A percentile compares a stretch with the other conserved stretches of the same genome.
These are phyloP conservation scores for Aspergillus glaucus DNA, from an alignment of 2,329 filamentous ascomycete species.

Conservation along the genomic window DNA sequence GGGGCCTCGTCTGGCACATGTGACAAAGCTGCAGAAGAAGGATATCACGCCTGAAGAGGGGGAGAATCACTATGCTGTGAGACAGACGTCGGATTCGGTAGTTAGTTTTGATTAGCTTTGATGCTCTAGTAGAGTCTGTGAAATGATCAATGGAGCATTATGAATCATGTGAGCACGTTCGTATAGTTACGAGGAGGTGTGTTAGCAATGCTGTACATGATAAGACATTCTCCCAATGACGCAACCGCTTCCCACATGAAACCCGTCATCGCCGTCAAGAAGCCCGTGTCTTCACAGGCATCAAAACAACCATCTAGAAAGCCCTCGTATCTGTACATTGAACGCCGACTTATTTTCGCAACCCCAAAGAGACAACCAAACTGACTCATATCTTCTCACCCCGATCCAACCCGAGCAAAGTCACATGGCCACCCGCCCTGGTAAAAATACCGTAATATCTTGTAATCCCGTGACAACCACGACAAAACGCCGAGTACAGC, in stretches of 20 bases:
- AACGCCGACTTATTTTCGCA: too few species aligned
- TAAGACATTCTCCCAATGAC: too few species aligned
- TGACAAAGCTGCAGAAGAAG: slow-evolving; percentile 66
- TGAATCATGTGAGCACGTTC: too few species aligned
- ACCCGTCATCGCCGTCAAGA: too few species aligned
- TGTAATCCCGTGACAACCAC: background rate
- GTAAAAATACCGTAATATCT: background rate
- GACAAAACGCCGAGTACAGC: background rate
- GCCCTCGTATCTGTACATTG: too few species aligned
- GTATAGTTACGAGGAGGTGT: too few species aligned
- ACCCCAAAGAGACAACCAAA: background rate
- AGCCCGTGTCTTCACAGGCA: too few species aligned
- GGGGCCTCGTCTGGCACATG: slow-evolving; percentile 66
- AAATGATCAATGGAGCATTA: too few species aligned
- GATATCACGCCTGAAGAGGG: slow-evolving; percentile 59
- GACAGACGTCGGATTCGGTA: slow-evolving; percentile 23
- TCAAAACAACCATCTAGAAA: too few species aligned
- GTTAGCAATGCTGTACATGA: too few species aligned
- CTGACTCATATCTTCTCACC: slow-evolving; percentile 4
- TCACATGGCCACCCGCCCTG: slow-evolving; percentile 15
- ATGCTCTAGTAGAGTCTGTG: background rate
- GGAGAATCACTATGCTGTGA: slow-evolving; percentile 60
- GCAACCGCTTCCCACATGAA: too few species aligned
- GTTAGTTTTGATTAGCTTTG: slow-evolving; percentile 10
- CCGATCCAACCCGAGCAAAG: slow-evolving; percentile 18